Base-by-base conservation (phyloP, 2,329 filamentous ascomycete genomes). In the Coniochaeta sp. region DNA sequence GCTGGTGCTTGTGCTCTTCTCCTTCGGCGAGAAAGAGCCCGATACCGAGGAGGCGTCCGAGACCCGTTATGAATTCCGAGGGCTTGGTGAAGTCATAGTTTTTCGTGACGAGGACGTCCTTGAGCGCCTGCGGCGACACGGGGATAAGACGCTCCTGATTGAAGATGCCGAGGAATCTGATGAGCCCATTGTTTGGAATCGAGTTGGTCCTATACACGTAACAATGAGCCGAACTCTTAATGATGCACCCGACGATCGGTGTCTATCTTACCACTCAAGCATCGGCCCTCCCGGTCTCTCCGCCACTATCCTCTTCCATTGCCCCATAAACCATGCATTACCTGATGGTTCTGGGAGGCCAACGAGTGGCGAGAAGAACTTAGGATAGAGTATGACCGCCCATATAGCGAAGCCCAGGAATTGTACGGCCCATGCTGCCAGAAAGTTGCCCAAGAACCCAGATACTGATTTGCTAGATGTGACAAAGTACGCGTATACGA, bases 1-100 rank as follows among this genome's bases (percentile, higher is more conserved):
- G 83, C 75, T 92, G 89, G 67, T 84, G 77, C 76, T 89, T 95
- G 73, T 97, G 93, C 68, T 93, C 90, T 14, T 96, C 90, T n/a
- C 93, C 93, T 73, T 97, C 93, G 1, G 91, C 89, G 12, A 97
- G 77, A 40, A 97, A 74, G 16, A 93, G 76, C 11, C 90, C 89
- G 14, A 87, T 75, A 11, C 91, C 89, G 14, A 93, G 77, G 28
- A 92, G 77, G 24, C 84, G 79, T 1, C 81, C 83, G 4, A 93
- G 75, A 1, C 80, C 79, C 50, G 74, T 73, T 36, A 83, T 76
- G 33, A 90, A 66, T 26, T 78, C 68, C 1, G 66, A 58, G 0
- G 88, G 88, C 69, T 91, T 91, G 52, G 79, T 68, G 65, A 90
- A 93, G 44, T 88, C 83, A 70, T 92, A 91, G 64, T 79, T 85